Conservation (phyloP, 2,329 filamentous ascomycete genomes). For the Pseudopithomyces chartarum region DNA sequence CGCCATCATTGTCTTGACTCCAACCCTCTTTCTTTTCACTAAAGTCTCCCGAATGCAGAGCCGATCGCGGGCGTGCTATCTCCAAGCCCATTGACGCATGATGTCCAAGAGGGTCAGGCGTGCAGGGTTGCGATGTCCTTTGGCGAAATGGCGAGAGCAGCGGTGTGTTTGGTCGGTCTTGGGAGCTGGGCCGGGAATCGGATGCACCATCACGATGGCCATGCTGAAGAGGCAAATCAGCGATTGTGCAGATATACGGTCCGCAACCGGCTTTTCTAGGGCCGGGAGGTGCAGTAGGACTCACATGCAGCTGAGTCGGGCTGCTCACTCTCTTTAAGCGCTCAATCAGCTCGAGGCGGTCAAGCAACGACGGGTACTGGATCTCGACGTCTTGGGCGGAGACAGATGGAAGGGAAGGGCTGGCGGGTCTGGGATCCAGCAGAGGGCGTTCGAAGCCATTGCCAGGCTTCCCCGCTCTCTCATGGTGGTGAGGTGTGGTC, state of each 20-base stretch:
- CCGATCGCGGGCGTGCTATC: conserved; percentile 82
- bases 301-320: conserved; percentile 72
- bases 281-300: conserved; percentile 11
- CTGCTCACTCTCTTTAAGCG: conserved; percentile 79
- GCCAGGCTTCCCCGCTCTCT: conserved; percentile 21
- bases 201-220: conserved; percentile 16
- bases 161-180: conserved; percentile 37
- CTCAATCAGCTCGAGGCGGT: conserved; percentile 81
- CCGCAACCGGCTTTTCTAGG: not conserved
- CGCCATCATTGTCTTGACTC: conserved; percentile 16
- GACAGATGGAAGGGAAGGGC: conserved; percentile 5
- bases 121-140: conserved; percentile 36
- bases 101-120: conserved; percentile 33
- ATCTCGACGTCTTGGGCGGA: conserved; percentile 15
- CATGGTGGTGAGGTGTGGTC: conserved; percentile 17
- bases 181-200: conserved; percentile 27
- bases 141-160: conserved; percentile 43
- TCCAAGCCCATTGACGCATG: conserved; percentile 49
- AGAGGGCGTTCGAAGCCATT: conserved; percentile 13
- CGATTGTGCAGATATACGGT: not conserved
- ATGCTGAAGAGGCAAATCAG: conserved; percentile 27
- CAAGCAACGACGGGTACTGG: conserved; percentile 43
- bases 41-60: conserved; percentile 68
- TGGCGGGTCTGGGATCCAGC: conserved; percentile 14
- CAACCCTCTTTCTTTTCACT: conserved; percentile 52